Evolutionary conservation across 352 stramenopile genomes (phyloP).

Genomic region (Phytophthora nicotianae): DNA sequence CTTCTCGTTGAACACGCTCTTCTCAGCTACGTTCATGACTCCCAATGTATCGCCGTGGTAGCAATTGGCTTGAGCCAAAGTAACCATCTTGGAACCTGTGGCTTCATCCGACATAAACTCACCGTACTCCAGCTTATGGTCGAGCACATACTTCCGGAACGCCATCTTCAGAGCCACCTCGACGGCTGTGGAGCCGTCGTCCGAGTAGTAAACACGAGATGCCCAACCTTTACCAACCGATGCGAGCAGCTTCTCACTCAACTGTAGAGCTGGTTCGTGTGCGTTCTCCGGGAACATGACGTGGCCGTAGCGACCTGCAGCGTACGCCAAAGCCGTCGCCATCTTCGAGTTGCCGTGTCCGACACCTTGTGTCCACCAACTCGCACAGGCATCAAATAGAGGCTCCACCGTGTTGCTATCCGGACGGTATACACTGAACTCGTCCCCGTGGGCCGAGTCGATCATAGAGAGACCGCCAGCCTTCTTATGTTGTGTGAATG

Average conservation of each 20-base stretch:
- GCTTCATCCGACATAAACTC: slow-evolving; percentile 37
- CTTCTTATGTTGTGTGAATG: slow-evolving; percentile 93
- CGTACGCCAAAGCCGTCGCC: slow-evolving; percentile 87
- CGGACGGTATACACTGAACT: slow-evolving; percentile 70
- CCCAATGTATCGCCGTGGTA: slow-evolving; percentile 94
- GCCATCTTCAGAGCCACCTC: slow-evolving; percentile 94
- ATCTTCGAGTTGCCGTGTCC: slow-evolving; percentile 91
- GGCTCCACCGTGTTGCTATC: slow-evolving; percentile 61
- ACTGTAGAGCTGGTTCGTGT: slow-evolving; percentile 83
- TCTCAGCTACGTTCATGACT: slow-evolving; percentile 91
- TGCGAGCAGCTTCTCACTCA: slow-evolving; percentile 78
- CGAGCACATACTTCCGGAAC: slow-evolving; percentile 83
- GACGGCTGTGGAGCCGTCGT: slow-evolving; percentile 91
- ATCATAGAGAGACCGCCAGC: slow-evolving; percentile 83
- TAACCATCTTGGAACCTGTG: slow-evolving; percentile 63
- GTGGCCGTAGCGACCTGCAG: slow-evolving; percentile 90
- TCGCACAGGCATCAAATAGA: slow-evolving; percentile 91
- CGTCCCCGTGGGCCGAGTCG: slow-evolving; percentile 90
- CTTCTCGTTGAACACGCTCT: slow-evolving; percentile 91
- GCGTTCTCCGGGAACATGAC: slow-evolving; percentile 93
- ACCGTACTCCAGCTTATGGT: slow-evolving; percentile 70
- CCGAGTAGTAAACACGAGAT: slow-evolving; percentile 90
- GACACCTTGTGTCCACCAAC: slow-evolving; percentile 93
- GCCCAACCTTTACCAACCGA: slow-evolving; percentile 86
- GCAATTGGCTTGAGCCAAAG: slow-evolving; percentile 88